A percentile compares a stretch with the other conserved stretches of the same genome.
Conservation (phyloP, 2,329 filamentous ascomycete species). For the Helminthosporium solani region DNA sequence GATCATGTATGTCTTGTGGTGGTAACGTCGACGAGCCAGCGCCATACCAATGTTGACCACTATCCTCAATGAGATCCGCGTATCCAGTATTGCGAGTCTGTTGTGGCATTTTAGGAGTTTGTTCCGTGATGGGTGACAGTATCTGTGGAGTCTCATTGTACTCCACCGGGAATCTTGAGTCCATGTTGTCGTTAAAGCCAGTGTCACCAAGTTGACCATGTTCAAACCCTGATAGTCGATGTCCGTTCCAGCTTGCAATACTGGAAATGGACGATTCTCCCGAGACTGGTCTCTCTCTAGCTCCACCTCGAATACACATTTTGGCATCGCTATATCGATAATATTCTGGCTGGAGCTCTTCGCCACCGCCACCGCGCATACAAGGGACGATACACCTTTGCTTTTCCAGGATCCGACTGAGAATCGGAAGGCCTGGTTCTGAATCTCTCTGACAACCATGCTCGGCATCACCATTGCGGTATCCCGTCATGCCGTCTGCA, state of each 20-base stretch:
- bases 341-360: neutral
- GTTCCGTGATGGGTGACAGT: neutral
- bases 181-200: neutral
- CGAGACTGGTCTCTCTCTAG: neutral
- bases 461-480: too few relatives aligned
- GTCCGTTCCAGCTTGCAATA: conserved; percentile 1
- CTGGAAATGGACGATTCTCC: neutral
- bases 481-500: too few relatives aligned
- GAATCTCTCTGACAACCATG: too few relatives aligned
- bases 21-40: too few relatives aligned
- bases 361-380: neutral
- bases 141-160: neutral
- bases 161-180: neutral
- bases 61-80: too few relatives aligned
- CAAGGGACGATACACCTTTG: neutral
- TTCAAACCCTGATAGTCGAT: neutral
- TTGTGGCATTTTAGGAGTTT: neutral
- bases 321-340: neutral
- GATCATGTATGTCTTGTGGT: too few relatives aligned
- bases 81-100: too few relatives aligned
- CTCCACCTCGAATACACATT: neutral
- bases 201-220: neutral
- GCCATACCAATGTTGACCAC: too few relatives aligned
- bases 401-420: neutral
- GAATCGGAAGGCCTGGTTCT: neutral